Evolutionary conservation across 129 eudicot species (phyloP), one percentile per base, ranked within the genome.

Genomic region (Saussurea involucrata): DNA sequence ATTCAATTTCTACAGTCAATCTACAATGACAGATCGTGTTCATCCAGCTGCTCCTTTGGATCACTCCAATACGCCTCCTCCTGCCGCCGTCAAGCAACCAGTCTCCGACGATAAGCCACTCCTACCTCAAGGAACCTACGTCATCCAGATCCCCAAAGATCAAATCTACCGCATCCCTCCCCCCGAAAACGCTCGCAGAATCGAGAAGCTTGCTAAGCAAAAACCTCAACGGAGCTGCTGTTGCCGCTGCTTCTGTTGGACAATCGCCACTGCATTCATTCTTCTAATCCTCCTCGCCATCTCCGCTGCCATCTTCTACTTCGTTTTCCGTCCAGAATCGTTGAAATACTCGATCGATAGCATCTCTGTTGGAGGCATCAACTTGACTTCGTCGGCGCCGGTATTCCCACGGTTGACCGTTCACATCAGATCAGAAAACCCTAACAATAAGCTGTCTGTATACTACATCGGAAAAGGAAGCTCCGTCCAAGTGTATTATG

Each of bases 61-160:
- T 28, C 80, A 55, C n/a, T 15, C 76, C 12, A 24, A 60, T 3
- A 5, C 42, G 18, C 18, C 66, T 42, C 27, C 76, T 21, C 22
- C 75, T 21, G 27, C 42, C 73, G 40, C 67, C 60, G 24, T 28
- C 57, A 29, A 73, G 20, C 71, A 55, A 57, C 37, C 46, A 21
- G 25, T 34, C 81, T 44, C 78, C 78, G 85, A 75, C 49, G 61
- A 75, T 25, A 81, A 82, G 65, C 82, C 86, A 5, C 72, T 80
- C 4, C 90, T 84, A 13, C 83, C 92, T 27, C 82, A 92, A 12
- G 83, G 80, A 4, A 91, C 97, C 1, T 91, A 90, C 81, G 81
- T 94, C 34, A 85, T 94, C 73, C 98, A 87, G 71, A 58, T 94
- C 74, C 97, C 97, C 5, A 91, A 87, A 44, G 97, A 94, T 24